Percentiles rank a stretch among this genome's conserved stretches.
phyloP scores from a whole-genome alignment of 192 early-diverging fungal species.

The Lobosporangium transversale region DNA sequence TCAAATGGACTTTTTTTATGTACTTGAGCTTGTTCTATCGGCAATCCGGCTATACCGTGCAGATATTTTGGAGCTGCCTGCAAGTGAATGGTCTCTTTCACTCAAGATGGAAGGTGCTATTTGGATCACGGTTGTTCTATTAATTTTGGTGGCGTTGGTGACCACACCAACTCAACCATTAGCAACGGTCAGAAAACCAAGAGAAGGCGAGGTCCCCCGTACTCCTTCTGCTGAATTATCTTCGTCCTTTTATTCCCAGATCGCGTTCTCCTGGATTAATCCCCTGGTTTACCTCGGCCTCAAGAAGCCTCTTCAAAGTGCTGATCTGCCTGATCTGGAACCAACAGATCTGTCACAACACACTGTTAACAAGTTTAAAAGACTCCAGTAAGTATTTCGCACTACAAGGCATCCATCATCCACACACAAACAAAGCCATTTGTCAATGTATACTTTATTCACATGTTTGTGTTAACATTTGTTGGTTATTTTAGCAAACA shows the following conservation, averaged over 20 bases:
- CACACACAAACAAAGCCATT: too few species aligned
- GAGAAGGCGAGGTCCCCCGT: constrained; percentile 10
- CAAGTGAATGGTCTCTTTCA: constrained; percentile 21
- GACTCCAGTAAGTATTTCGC: constrained; percentile 21
- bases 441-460: background rate
- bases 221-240: constrained; percentile 9
- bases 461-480: background rate
- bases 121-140: constrained; percentile 10
- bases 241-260: constrained; percentile 37
- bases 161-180: constrained; percentile 14
- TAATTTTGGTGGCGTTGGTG: constrained; percentile 9
- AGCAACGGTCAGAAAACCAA: constrained; percentile 1
- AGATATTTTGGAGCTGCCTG: constrained; percentile 12
- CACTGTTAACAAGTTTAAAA: constrained; percentile 5
- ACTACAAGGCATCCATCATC: too few species aligned
- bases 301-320: constrained; percentile 59
- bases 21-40: constrained; percentile 11
- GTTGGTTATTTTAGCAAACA: too few species aligned
- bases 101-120: constrained; percentile 14
- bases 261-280: constrained; percentile 48
- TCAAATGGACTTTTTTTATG: constrained; percentile 32
- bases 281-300: constrained; percentile 58
- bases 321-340: constrained; percentile 68
- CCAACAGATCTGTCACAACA: constrained; percentile 45
- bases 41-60: constrained; percentile 4